Evolutionary conservation across 2,329 filamentous ascomycete genomes (phyloP).

Genomic region (Colletotrichum zoysiae): DNA sequence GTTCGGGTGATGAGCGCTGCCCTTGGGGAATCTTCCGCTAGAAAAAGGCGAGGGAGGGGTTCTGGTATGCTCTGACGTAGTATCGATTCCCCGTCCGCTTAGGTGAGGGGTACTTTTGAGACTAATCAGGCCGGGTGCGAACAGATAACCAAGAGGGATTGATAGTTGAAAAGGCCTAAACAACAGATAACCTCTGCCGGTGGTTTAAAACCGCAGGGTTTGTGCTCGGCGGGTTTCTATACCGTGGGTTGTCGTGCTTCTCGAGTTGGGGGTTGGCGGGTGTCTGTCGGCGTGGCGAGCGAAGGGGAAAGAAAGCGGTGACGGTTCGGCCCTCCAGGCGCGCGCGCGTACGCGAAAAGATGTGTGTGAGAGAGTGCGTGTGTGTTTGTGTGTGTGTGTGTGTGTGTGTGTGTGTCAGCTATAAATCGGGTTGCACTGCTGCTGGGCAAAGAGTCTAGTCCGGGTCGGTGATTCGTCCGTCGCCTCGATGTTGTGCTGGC

Average conservation of each 20-base stretch:
- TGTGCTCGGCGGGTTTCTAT: constrained; percentile 2
- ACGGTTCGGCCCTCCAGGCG: constrained; percentile 13
- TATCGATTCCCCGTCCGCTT: constrained; percentile 24
- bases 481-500: constrained; percentile 10
- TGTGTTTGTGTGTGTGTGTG: too few species aligned
- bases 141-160: constrained; percentile 14
- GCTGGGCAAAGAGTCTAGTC: constrained; percentile 12
- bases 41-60: constrained; percentile 30
- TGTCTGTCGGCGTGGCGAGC: not conserved
- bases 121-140: constrained; percentile 5
- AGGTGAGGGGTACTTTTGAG: constrained; percentile 24
- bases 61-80: constrained; percentile 35
- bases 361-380: not conserved
- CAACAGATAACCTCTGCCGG: not conserved
- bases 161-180: not conserved
- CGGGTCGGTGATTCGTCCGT: constrained; percentile 28
- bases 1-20: not conserved
- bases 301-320: constrained; percentile 21
- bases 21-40: not conserved
- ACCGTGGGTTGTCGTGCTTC: constrained; percentile 9
- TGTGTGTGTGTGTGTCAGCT: constrained; percentile 9
- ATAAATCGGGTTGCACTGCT: constrained; percentile 18
- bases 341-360: constrained; percentile 10
- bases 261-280: not conserved
- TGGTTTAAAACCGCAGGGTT: not conserved